Percentiles rank a stretch among this genome's conserved stretches.
Conservation (phyloP, 306 rosid genomes). For the Alnus glutinosa region DNA sequence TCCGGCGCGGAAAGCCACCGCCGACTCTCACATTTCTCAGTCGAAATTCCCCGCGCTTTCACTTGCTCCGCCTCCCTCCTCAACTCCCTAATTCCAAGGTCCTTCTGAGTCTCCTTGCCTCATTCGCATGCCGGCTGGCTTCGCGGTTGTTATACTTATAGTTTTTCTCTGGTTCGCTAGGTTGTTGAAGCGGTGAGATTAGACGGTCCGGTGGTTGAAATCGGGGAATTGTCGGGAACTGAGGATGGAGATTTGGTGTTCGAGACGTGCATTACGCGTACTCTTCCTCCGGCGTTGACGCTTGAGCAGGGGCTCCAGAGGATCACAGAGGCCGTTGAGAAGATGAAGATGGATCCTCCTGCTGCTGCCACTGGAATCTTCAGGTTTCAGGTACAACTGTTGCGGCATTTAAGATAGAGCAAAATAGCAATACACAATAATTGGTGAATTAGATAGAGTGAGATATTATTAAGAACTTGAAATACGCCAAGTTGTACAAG, state of each 20-base stretch:
- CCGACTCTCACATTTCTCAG: slow-evolving; percentile 9
- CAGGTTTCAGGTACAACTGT: slow-evolving; percentile 65
- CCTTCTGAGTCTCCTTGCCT: not conserved
- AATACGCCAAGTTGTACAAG: slow-evolving; percentile 1
- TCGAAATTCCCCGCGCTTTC: slow-evolving; percentile 7
- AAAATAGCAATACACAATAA: too few species aligned
- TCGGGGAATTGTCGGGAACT: slow-evolving; percentile 25
- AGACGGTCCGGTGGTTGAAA: slow-evolving; percentile 34
- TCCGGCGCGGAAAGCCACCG: not conserved
- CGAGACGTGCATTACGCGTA: slow-evolving; percentile 67
- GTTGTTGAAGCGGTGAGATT: slow-evolving; percentile 34
- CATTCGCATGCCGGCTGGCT: not conserved
- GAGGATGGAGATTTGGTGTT: slow-evolving; percentile 50
- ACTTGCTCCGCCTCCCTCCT: slow-evolving; percentile 13
- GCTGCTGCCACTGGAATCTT: slow-evolving; percentile 51
- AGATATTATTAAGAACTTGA: slow-evolving; percentile 7
- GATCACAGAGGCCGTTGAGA: slow-evolving; percentile 58
- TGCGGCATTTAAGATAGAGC: slow-evolving; percentile 5
- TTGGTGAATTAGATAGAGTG: too few species aligned
- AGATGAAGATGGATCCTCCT: slow-evolving; percentile 59
- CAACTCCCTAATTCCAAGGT: slow-evolving; percentile 10
- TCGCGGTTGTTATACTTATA: not conserved
- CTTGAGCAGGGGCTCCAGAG: slow-evolving; percentile 66
- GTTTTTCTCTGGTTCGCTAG: not conserved
- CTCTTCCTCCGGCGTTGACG: slow-evolving; percentile 72